A percentile compares a stretch with the other conserved stretches of the same genome.
Evolutionary conservation across 345 rosid genomes (phyloP).

Genomic region (Aegle marmelos): DNA sequence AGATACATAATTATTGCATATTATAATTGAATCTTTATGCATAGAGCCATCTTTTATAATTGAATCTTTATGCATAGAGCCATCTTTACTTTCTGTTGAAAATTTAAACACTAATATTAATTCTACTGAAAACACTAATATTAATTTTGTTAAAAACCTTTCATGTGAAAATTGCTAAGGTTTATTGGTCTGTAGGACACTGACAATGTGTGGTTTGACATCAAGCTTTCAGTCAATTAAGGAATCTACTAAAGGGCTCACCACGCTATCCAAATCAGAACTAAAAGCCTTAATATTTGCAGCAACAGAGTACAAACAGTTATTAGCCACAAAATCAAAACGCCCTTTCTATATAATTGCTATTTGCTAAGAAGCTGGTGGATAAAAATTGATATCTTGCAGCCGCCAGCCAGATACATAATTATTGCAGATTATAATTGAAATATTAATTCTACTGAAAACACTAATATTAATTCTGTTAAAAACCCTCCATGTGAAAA

Average conservation of each 20-base stretch:
- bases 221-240: no score
- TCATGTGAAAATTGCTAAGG: background rate
- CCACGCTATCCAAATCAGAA: background rate
- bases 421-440: background rate
- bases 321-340: background rate
- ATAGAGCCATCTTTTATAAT: background rate
- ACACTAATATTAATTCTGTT: no score
- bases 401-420: background rate
- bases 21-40: background rate
- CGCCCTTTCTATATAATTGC: background rate
- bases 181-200: background rate
- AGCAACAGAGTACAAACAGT: background rate
- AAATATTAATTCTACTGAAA: no score
- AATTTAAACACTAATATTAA: no score
- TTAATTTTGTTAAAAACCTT: background rate
- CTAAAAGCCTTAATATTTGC: background rate
- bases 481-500: background rate
- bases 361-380: background rate
- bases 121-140: no score
- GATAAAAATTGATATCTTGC: background rate
- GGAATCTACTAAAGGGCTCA: background rate
- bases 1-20: background rate
- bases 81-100: background rate
- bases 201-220: background rate
- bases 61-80: background rate